Percentiles rank a stretch among this genome's conserved stretches.
Conservation (phyloP, 2,329 filamentous ascomycete species). For the Hypoxylon sp. region DNA sequence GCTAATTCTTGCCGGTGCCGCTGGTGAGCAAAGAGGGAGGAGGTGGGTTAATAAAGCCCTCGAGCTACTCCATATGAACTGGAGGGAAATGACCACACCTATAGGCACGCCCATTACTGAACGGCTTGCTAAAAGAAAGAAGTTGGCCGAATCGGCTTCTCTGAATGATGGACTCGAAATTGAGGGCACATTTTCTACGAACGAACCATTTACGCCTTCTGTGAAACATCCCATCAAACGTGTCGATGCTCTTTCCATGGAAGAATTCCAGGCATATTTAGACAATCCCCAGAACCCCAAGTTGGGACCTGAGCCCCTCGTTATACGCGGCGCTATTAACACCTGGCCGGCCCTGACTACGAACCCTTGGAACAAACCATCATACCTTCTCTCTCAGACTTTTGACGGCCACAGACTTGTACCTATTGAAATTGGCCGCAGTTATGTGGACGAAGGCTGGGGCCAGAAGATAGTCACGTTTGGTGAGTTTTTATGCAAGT, state of each 20-base stretch:
- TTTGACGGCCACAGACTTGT: slow-evolving; percentile 84
- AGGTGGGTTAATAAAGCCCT: slow-evolving; percentile 68
- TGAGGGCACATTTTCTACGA: slow-evolving; percentile 52
- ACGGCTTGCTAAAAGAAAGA: slow-evolving; percentile 44
- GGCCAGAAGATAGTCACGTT: slow-evolving; percentile 86
- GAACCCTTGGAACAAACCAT: slow-evolving; percentile 78
- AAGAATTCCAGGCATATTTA: slow-evolving; percentile 74
- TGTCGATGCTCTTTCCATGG: slow-evolving; percentile 66
- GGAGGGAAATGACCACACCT: slow-evolving; percentile 15
- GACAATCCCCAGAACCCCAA: slow-evolving; percentile 57
- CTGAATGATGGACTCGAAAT: slow-evolving; percentile 4
- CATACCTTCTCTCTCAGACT: slow-evolving; percentile 81
- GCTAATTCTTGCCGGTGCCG: slow-evolving; percentile 80
- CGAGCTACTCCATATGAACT: slow-evolving; percentile 55
- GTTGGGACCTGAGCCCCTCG: slow-evolving; percentile 70
- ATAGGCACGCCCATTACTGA: background rate
- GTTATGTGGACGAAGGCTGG: slow-evolving; percentile 90
- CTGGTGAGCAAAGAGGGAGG: slow-evolving; percentile 64
- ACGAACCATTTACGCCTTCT: slow-evolving; percentile 61
- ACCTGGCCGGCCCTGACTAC: slow-evolving; percentile 84
- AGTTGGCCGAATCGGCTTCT: slow-evolving; percentile 18
- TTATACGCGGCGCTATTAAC: slow-evolving; percentile 76
- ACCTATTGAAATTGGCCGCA: slow-evolving; percentile 87
- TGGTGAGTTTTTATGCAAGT: slow-evolving; percentile 74
- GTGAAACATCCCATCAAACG: slow-evolving; percentile 61